Base-by-base conservation (phyloP, 2,329 filamentous ascomycete genomes). In the Ophiostoma quercus region DNA sequence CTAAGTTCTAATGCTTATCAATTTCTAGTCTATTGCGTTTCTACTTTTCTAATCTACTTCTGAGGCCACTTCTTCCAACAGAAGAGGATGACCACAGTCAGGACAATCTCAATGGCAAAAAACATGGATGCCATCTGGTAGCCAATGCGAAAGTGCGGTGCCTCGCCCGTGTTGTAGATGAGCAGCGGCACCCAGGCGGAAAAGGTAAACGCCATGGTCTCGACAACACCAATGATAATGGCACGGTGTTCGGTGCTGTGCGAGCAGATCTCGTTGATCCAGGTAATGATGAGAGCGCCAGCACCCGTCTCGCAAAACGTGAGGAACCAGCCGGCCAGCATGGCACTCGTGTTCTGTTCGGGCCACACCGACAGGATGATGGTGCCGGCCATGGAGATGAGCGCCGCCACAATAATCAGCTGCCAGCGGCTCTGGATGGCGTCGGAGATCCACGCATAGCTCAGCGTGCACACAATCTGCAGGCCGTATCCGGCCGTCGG, bases 261-360 rank as follows among this genome's bases (percentile, higher is more conserved):
- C 22, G 51, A 57, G 51, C 51, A 57, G 51, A 57, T 57, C n/a
- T 57, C 51, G 51, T 57, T 57, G n/a, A 57, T 57, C 51, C 51
- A 57, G n/a, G 51, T 57, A n/a, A 57, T 57, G 51, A 57, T 57
- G 11, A 57, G 51, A 11, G 51, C 51, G 12, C 51, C 51, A 16
- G 51, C 51, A 57, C 51, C 51, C 7, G 51, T 57, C 51, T 57
- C 51, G 51, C 51, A 57, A 57, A 57, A 57, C 3, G 51, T 57
- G n/a, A 57, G 51, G 51, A 57, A 57, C 51, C 51, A 57, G 51
- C 51, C 51, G 51, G 51, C 51, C 22, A 57, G 9, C 51, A 57
- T 57, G n/a, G 51, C 51, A 25, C 7, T 22, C n/a, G 22, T 57
- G 51, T 57, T 57, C 9, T 57, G 9, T 9, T 57, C 51, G n/a